Evolutionary conservation across 306 rosid genomes (phyloP).

Genomic region (Cucumis cinereus): DNA sequence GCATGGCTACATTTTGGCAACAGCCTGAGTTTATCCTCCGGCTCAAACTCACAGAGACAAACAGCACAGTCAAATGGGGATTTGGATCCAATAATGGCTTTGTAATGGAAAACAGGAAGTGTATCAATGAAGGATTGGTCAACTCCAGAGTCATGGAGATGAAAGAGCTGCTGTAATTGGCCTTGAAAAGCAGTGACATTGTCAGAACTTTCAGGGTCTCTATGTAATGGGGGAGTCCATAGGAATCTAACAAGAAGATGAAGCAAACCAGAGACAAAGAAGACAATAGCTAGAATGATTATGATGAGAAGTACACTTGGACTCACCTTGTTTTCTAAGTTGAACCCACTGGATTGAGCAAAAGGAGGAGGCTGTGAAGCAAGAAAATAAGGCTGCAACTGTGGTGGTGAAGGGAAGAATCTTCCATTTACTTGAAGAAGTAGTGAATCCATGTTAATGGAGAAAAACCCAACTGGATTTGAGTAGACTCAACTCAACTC

Average conservation of each 20-base stretch:
- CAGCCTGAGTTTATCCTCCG: conserved; percentile 72
- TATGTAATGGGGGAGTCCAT: conserved; percentile 32
- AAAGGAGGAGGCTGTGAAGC: conserved; percentile 24
- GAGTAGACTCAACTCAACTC: background rate
- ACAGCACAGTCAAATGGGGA: conserved; percentile 93
- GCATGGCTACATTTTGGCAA: conserved; percentile 93
- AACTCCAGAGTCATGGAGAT: conserved; percentile 91
- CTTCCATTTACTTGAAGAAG: conserved; percentile 13
- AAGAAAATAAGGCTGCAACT: conserved; percentile 20
- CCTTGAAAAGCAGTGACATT: conserved; percentile 81
- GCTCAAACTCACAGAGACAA: conserved; percentile 84
- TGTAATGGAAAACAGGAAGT: conserved; percentile 74
- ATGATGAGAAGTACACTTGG: conserved; percentile 66
- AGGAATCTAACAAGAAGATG: conserved; percentile 83
- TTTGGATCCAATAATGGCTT: conserved; percentile 66
- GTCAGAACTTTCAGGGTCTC: conserved; percentile 54
- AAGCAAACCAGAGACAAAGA: conserved; percentile 86
- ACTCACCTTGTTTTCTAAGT: conserved; percentile 44
- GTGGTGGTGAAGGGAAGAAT: conserved; percentile 20
- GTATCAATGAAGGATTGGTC: conserved; percentile 88
- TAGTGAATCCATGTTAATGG: background rate
- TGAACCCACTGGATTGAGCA: conserved; percentile 29
- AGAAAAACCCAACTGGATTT: background rate
- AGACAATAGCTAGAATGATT: conserved; percentile 64
- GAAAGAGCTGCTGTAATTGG: conserved; percentile 84